Conservation (phyloP, 495 filamentous ascomycete species). For the Cryomyces antarcticus region DNA sequence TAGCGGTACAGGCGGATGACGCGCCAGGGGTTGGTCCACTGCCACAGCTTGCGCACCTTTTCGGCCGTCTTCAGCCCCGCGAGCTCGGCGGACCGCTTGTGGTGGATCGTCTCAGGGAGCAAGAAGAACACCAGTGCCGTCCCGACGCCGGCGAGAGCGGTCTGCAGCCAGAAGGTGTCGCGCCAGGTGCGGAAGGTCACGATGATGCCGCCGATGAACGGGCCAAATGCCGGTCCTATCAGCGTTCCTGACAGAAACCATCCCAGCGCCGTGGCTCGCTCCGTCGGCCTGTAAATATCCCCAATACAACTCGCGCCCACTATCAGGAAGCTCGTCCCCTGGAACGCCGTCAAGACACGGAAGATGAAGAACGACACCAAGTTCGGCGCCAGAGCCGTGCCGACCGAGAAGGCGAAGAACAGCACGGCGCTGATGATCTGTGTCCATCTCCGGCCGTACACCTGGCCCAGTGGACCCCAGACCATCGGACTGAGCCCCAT, state of each 20-base stretch:
- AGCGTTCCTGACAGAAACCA: conserved; percentile 52
- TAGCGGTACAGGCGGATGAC: conserved; percentile 37
- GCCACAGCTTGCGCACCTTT: conserved; percentile 32
- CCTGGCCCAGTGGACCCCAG: conserved; percentile 48
- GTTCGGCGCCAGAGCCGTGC: conserved; percentile 46
- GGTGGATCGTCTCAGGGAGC: conserved; percentile 49
- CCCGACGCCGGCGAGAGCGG: conserved; percentile 36
- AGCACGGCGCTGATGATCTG: conserved; percentile 23
- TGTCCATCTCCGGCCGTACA: conserved; percentile 42
- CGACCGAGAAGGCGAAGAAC: conserved; percentile 43
- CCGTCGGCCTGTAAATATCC: conserved; percentile 26
- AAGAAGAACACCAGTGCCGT: conserved; percentile 39
- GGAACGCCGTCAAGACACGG: conserved; percentile 46
- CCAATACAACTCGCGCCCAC: conserved; percentile 41
- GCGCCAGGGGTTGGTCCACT: conserved; percentile 40
- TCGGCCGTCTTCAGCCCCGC: conserved; percentile 20
- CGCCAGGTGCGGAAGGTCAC: conserved; percentile 50
- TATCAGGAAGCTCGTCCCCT: conserved; percentile 49
- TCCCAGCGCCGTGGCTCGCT: conserved; percentile 45
- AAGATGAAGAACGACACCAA: conserved; percentile 48
- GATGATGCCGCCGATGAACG: conserved; percentile 38
- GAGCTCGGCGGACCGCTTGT: conserved; percentile 34
- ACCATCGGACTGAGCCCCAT: conserved; percentile 49
- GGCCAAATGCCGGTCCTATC: conserved; percentile 50
- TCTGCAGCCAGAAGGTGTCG: conserved; percentile 53